Evolutionary conservation across 106 monocot species (phyloP).

Genomic region (Dendrobium huoshanense): DNA sequence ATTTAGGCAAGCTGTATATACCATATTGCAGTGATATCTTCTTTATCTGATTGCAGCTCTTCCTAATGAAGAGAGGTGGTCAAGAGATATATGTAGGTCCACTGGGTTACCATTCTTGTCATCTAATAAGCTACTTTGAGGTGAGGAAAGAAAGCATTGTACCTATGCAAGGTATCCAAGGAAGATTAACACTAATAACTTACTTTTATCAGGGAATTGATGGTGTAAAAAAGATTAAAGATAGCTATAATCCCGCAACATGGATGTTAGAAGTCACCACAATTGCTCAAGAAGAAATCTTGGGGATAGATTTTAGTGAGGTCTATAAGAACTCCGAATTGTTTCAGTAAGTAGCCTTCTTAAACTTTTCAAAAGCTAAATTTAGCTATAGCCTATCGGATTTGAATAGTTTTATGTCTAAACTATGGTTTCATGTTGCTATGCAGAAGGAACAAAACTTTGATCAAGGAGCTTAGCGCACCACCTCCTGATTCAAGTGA

Average conservation of each 20-base stretch:
- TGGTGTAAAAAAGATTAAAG: constrained; percentile 35
- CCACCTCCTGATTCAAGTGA: constrained; percentile 47
- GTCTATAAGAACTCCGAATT: constrained; percentile 33
- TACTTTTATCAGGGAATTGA: constrained; percentile 20
- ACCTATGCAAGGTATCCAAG: background rate
- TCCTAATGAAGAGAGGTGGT: constrained; percentile 45
- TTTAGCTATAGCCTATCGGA: background rate
- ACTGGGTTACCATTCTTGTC: constrained; percentile 29
- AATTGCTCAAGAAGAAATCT: constrained; percentile 13
- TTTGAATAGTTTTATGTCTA: background rate
- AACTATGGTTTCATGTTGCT: no score
- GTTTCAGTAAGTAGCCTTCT: constrained; percentile 17
- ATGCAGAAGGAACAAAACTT: constrained; percentile 55
- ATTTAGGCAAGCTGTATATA: background rate
- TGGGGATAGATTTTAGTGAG: constrained; percentile 25
- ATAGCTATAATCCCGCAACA: constrained; percentile 57
- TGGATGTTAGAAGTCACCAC: constrained; percentile 49
- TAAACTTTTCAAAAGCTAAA: background rate
- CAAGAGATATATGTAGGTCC: constrained; percentile 64
- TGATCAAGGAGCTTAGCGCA: constrained; percentile 46
- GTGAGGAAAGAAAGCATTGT: constrained; percentile 15
- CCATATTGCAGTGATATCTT: background rate
- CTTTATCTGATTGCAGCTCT: constrained; percentile 25
- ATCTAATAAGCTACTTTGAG: constrained; percentile 50
- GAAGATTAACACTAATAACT: background rate